phyloP scores from a whole-genome alignment of 176 grass and related monocot genomes.

The Carex scoparia region DNA sequence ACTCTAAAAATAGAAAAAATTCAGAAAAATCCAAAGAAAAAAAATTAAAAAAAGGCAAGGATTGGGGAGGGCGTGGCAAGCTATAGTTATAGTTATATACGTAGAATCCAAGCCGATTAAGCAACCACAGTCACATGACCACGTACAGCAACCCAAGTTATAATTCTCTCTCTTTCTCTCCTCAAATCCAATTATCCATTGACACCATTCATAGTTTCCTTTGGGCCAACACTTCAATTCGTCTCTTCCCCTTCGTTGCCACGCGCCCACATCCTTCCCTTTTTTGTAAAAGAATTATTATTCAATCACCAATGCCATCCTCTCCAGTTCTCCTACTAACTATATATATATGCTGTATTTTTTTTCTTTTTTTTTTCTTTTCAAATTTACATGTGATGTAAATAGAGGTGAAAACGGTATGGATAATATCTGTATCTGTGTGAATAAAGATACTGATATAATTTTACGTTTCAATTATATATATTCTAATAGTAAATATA shows the following conservation, averaged over 20 bases:
- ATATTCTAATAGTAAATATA: too few species aligned
- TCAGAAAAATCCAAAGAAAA: too few species aligned
- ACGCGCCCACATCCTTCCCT: slow-evolving; percentile 1
- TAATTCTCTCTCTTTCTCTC: too few species aligned
- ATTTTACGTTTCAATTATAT: too few species aligned
- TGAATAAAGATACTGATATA: too few species aligned
- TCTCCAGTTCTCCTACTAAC: neutral
- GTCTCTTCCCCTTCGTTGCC: neutral
- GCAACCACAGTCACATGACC: neutral
- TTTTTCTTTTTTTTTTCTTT: neutral
- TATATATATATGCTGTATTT: neutral
- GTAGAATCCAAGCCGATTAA: neutral
- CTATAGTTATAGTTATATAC: neutral
- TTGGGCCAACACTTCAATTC: neutral
- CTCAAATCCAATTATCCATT: neutral
- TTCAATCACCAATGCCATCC: neutral
- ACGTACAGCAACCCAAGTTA: neutral
- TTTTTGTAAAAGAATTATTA: neutral
- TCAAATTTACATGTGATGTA: neutral
- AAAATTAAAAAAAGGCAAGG: too few species aligned
- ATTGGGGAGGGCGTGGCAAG: neutral
- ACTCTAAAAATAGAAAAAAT: too few species aligned
- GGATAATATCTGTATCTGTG: too few species aligned
- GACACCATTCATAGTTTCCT: neutral
- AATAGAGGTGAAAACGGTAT: too few species aligned